A percentile compares a stretch with the other conserved stretches of the same genome.
phyloP scores from a whole-genome alignment of 2,329 filamentous ascomycete genomes.

The Pyrenophora tritici-repentis region DNA sequence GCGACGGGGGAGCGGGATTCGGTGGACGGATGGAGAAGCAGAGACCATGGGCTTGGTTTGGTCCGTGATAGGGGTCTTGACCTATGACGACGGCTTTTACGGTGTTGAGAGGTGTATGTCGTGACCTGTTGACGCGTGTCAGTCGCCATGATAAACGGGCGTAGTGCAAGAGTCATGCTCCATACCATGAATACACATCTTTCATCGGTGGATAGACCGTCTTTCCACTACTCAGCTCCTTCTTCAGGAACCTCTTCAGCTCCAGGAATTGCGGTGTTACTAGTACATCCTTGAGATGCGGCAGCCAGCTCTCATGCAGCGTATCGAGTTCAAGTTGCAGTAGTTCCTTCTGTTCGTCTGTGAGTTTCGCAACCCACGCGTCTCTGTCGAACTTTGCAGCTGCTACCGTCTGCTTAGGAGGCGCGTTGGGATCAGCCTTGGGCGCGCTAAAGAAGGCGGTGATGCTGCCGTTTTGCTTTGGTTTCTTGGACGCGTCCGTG shows the following conservation, averaged over 20 bases:
- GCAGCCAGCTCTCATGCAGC: conserved; percentile 88
- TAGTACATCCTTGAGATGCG: conserved; percentile 85
- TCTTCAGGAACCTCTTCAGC: conserved; percentile 83
- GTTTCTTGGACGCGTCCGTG: conserved; percentile 55
- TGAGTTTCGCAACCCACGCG: conserved; percentile 83
- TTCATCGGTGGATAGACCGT: conserved; percentile 85
- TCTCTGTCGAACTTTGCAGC: conserved; percentile 75
- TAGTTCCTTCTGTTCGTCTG: conserved; percentile 78
- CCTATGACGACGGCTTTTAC: conserved; percentile 94
- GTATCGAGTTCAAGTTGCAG: conserved; percentile 91
- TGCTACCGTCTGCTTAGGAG: conserved; percentile 21
- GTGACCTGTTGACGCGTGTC: conserved; percentile 68
- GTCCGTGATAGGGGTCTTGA: conserved; percentile 96
- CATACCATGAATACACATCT: conserved; percentile 93
- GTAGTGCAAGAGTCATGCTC: background rate
- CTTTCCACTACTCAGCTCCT: conserved; percentile 72
- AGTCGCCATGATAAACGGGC: background rate
- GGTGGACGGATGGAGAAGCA: conserved; percentile 94
- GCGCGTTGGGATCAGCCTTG: conserved; percentile 38
- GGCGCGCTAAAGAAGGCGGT: conserved; percentile 85
- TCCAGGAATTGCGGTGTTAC: conserved; percentile 78
- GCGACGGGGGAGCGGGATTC: conserved; percentile 83
- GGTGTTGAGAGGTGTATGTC: conserved; percentile 82
- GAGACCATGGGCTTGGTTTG: conserved; percentile 93
- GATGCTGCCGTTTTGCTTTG: conserved; percentile 72